Evolutionary conservation across 2,329 filamentous ascomycete species (phyloP), one percentile per base, ranked within the genome.

Genomic region (Blastomyces gilchristii): DNA sequence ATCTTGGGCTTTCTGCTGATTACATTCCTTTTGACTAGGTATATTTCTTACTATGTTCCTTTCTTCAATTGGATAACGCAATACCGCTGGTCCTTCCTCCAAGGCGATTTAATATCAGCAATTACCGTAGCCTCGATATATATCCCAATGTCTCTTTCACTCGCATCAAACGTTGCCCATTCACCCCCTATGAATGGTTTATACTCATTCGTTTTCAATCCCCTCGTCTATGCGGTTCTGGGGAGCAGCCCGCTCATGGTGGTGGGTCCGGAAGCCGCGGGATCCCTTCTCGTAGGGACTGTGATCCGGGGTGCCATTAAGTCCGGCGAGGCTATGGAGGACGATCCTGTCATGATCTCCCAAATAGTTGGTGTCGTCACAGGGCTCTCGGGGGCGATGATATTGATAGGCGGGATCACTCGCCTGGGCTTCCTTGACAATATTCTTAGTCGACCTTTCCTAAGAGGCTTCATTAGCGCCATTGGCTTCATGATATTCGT

Each of bases 101-200:
- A 87, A 69, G 94, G 94, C 58, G 94, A 99, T 75, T 78, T 97
- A 22, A 81, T 96, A 16, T 88, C 93, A 9, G 92, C 93, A 58
- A 75, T 97, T 66, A 97, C 94, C n/a, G 88, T 99, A 79, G 90
- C 93, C n/a, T 96, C 92, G 34, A 94, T 99, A 78, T 99, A 99
- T 75, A 88, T 99, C 47, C 94, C 94, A 60, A 97, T 99, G 92
- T 89, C 91, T 0, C 83, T 99, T 16, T 97, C 94, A 0, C 88
- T 95, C 67, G 91, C 94, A 62, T 86, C 90, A 50, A 97, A 97
- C 72, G 85, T 99, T 52, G 91, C 89, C 6, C 94, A 97, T 73
- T 86, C 97, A 1, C 91, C 93, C 9, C 89, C 94, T 0, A 92
- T 97, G 70, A 93, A 96, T 71, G 94, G 94, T 0, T 82, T 99